These are phyloP conservation scores for Blechomonas ayalai DNA, from an alignment of 208 protist species.

Conservation along the genomic window DNA sequence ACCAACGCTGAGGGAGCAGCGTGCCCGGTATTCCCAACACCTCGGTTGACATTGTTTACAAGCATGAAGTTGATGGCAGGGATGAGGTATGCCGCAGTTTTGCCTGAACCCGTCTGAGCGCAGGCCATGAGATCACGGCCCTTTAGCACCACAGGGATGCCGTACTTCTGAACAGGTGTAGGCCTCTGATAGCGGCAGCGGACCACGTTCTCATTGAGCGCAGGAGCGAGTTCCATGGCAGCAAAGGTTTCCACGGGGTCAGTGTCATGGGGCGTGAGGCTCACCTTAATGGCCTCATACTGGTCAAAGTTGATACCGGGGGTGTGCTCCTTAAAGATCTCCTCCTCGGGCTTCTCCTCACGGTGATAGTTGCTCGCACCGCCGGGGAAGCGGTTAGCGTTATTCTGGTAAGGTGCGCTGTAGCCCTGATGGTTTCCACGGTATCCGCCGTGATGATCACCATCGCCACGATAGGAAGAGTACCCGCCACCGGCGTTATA, in stretches of 20 bases:
- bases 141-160: constrained; percentile 92
- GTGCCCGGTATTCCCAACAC: constrained; percentile 24
- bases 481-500: background rate
- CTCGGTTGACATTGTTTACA: constrained; percentile 56
- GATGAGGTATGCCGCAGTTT: constrained; percentile 98
- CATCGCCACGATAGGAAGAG: constrained; percentile 1
- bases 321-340: constrained; percentile 89
- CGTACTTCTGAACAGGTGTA: constrained; percentile 98
- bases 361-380: constrained; percentile 54
- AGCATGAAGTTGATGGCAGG: constrained; percentile 93
- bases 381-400: constrained; percentile 7
- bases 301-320: constrained; percentile 91
- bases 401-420: too few species aligned
- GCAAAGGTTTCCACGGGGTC: constrained; percentile 68
- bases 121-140: constrained; percentile 98
- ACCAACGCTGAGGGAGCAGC: constrained; percentile 91
- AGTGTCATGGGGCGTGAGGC: constrained; percentile 76
- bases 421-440: constrained; percentile 17
- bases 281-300: constrained; percentile 87
- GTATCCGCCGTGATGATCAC: constrained; percentile 4
- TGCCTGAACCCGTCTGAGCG: constrained; percentile 98
- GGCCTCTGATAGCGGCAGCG: constrained; percentile 95
- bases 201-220: constrained; percentile 91
- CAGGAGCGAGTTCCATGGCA: constrained; percentile 78
- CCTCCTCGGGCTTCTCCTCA: constrained; percentile 83